Evolutionary conservation across 495 filamentous ascomycete species (phyloP).

Genomic region (Apodospora peruviana): DNA sequence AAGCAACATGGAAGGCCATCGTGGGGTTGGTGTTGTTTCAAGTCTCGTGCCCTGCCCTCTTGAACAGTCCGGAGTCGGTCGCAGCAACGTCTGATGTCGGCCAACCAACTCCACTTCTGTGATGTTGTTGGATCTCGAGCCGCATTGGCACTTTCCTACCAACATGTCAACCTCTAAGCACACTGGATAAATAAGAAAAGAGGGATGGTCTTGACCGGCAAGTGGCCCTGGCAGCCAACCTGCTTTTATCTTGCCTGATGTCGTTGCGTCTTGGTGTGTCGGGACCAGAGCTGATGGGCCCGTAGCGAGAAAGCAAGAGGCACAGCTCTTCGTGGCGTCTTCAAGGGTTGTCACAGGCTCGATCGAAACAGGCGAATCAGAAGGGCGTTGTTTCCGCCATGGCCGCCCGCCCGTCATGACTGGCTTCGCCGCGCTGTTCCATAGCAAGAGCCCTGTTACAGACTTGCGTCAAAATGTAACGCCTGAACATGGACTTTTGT

Average conservation of each 20-base stretch:
- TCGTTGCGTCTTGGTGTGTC: no score
- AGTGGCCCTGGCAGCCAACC: neutral
- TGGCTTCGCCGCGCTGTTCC: conserved; percentile 29
- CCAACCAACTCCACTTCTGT: no score
- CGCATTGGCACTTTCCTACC: no score
- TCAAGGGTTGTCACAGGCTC: conserved; percentile 14
- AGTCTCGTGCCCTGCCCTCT: no score
- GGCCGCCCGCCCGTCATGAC: conserved; percentile 15
- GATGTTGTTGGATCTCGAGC: no score
- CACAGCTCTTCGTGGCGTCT: no score
- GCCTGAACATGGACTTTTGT: conserved; percentile 24
- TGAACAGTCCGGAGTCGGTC: no score
- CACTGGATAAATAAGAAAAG: neutral
- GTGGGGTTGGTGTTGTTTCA: no score
- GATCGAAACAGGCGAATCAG: conserved; percentile 30
- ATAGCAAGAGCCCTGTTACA: conserved; percentile 36
- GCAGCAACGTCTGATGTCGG: no score
- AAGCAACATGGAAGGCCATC: no score
- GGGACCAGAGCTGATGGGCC: no score
- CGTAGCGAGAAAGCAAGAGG: neutral
- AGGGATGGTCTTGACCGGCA: neutral
- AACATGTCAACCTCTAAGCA: no score
- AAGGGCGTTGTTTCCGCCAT: conserved; percentile 21
- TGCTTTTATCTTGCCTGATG: neutral
- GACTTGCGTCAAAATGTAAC: conserved; percentile 38